Percentiles rank a stretch among this genome's conserved stretches.
Conservation (phyloP, 305 asterid species). For the Withania somnifera region DNA sequence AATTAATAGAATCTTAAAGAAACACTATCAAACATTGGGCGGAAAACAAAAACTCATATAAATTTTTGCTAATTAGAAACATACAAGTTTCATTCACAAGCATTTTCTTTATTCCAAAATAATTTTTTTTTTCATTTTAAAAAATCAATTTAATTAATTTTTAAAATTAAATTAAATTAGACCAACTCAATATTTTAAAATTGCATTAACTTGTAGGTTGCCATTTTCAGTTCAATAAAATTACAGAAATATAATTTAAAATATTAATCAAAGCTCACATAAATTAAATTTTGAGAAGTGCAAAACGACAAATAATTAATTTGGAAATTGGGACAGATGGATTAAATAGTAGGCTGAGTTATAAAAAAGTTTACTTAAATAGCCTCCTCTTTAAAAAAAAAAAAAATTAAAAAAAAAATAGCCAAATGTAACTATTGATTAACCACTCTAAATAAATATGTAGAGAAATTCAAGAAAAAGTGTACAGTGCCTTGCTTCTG, state of each 20-base stretch:
- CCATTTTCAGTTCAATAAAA: neutral
- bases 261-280: neutral
- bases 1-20: too few relatives aligned
- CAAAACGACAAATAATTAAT: neutral
- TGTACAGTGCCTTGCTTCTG: slow-evolving; percentile 5
- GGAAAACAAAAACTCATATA: neutral
- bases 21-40: too few relatives aligned
- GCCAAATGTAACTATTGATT: too few relatives aligned
- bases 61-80: neutral
- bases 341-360: neutral
- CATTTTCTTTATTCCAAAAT: neutral
- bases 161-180: neutral
- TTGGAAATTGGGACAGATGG: neutral
- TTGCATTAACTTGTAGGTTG: neutral
- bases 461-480: neutral
- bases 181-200: neutral
- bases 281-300: neutral
- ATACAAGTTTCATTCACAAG: neutral
- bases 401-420: neutral
- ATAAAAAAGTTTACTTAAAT: neutral
- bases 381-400: neutral
- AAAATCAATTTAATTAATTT: neutral
- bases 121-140: neutral
- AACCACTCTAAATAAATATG: neutral
- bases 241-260: neutral